Evolutionary conservation across 805 yeast genomes (phyloP), one percentile per base, ranked within the genome.

Genomic region (Lipomyces anomalus): DNA sequence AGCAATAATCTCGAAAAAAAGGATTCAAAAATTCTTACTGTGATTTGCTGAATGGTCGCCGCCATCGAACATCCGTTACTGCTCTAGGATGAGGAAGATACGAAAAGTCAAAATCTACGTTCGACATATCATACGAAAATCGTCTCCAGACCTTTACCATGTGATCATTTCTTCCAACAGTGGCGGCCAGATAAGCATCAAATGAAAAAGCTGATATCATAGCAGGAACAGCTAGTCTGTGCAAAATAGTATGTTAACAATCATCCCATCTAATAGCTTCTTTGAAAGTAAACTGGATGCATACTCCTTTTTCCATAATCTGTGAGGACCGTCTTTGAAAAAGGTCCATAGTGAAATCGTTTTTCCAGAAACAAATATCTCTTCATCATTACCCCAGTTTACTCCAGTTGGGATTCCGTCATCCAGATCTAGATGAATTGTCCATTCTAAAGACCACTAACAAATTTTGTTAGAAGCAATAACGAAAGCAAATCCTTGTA

Each of bases 141-240:
- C 96, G 68, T 43, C 79, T 72, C 95, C 95, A 89, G 1, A 86
- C 69, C 59, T 85, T 86, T 23, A 85, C 79, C 11, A 83, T 67
- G 29, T 70, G 69, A 61, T 86, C 95, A 60, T 73, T 76, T 34
- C 67, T 68, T 0, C 84, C 80, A 32, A 75, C 71, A 40, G 82
- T 73, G 6, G 88, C 83, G 18, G 88, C 76, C 36, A 80, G 69
- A 42, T 74, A 73, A 0, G 87, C 76, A 52, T 84, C 83, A n/a
- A 76, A 78, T 0, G 95, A 77, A 21, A 84, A 74, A 24, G 70
- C 67, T 3, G 80, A 74, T 39, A 67, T 56, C 50, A 73, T 74
- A 1, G 82, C 79, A 0, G 89, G 82, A 23, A 70, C 70, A 0
- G 90, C 78, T 53, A 83, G 84, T 1, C 57, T 53, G 53, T 72